A percentile compares a stretch with the other conserved stretches of the same genome.
phyloP scores from a whole-genome alignment of 2,329 filamentous ascomycete genomes.

The Paramyrothecium sp. region DNA sequence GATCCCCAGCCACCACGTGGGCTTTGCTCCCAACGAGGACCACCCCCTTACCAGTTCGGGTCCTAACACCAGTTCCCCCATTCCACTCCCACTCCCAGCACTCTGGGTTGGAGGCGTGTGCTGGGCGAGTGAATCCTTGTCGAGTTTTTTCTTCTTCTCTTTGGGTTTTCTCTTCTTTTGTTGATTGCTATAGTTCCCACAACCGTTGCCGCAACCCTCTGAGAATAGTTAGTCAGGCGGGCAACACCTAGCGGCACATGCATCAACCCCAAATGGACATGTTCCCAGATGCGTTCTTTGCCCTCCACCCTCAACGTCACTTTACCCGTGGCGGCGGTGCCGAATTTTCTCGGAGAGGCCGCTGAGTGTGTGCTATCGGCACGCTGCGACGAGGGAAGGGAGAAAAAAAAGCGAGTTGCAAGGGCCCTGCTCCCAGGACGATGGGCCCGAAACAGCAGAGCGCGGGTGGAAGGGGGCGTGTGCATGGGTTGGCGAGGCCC shows the following conservation, averaged over 20 bases:
- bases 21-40: background rate
- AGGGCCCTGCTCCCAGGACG: no score
- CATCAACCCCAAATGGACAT: background rate
- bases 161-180: background rate
- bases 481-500: no score
- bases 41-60: background rate
- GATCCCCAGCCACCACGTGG: conserved; percentile 3
- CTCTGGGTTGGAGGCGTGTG: background rate
- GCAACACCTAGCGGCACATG: no score
- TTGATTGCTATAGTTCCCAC: background rate
- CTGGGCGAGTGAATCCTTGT: background rate
- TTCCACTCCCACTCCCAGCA: background rate
- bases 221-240: no score
- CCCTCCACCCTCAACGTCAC: background rate
- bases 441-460: background rate
- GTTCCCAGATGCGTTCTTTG: background rate
- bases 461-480: background rate
- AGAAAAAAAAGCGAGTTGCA: no score
- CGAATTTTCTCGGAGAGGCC: background rate
- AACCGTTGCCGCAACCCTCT: background rate
- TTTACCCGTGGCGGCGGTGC: background rate
- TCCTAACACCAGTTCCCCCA: background rate
- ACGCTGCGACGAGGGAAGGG: no score
- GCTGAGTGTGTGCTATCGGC: background rate
- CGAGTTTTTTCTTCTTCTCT: background rate